These are phyloP conservation scores for Nissolia schottii DNA, from an alignment of 306 rosid species.

Conservation along the genomic window DNA sequence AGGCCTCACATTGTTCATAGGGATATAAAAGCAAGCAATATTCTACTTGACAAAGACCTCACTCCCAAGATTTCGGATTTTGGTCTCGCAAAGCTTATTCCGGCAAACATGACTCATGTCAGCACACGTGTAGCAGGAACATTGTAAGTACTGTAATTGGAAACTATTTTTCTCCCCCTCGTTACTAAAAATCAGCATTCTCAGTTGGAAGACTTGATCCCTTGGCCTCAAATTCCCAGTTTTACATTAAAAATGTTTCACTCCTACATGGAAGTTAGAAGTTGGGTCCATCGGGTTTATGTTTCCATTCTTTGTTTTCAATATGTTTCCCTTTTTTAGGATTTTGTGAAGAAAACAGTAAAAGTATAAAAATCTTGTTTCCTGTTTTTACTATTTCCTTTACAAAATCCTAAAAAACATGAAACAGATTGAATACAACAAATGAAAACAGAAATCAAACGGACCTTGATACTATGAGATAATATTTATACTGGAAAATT, in stretches of 20 bases:
- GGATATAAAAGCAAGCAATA: conserved; percentile 97
- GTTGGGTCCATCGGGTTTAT: too few relatives aligned
- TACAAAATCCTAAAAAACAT: too few relatives aligned
- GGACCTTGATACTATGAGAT: too few relatives aligned
- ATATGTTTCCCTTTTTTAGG: too few relatives aligned
- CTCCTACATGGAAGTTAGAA: neutral
- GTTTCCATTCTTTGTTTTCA: too few relatives aligned
- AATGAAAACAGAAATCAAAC: too few relatives aligned
- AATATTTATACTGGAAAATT: neutral
- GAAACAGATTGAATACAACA: too few relatives aligned
- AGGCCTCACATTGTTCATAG: conserved; percentile 85
- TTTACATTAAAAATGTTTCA: neutral
- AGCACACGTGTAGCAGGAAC: conserved; percentile 99
- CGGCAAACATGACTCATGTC: conserved; percentile 76
- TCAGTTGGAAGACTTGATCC: neutral
- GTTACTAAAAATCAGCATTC: neutral
- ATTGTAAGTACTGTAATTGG: conserved; percentile 51
- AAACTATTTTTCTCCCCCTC: neutral
- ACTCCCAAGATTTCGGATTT: conserved; percentile 89
- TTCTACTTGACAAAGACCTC: conserved; percentile 73
- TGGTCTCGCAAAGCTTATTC: conserved; percentile 93
- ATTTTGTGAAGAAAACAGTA: too few relatives aligned
- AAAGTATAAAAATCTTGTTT: too few relatives aligned
- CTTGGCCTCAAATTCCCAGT: neutral
- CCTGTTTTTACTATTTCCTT: too few relatives aligned